These are phyloP conservation scores for Mycena epipterygia DNA, from an alignment of 768 basidiomycete species.

Conservation along the genomic window DNA sequence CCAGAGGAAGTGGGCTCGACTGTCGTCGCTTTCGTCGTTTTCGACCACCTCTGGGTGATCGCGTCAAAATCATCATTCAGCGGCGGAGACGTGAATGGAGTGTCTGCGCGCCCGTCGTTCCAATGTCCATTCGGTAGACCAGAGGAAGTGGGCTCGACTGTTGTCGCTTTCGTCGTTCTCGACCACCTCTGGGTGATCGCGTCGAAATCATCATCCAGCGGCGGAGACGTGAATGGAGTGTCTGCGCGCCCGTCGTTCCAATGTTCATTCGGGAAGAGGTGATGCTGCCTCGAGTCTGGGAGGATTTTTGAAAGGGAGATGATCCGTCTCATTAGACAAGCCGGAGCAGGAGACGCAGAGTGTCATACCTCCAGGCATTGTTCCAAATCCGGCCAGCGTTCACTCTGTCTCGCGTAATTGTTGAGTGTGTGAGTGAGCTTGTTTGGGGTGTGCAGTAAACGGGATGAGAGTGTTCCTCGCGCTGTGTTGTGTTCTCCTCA, in stretches of 20 bases:
- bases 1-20: constrained; percentile 10
- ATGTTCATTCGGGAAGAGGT: constrained; percentile 56
- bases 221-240: constrained; percentile 54
- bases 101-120: constrained; percentile 51
- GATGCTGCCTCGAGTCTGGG: constrained; percentile 53
- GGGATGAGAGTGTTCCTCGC: background rate
- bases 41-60: constrained; percentile 39
- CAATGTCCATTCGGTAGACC: constrained; percentile 53
- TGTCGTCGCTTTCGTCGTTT: constrained; percentile 23
- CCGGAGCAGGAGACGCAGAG: background rate
- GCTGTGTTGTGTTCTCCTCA: constrained; percentile 18
- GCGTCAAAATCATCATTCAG: constrained; percentile 59
- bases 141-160: constrained; percentile 17
- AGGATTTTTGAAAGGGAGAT: constrained; percentile 5
- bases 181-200: constrained; percentile 44
- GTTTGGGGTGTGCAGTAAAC: background rate
- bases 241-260: constrained; percentile 52
- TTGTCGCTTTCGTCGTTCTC: constrained; percentile 23
- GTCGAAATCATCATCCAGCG: constrained; percentile 58
- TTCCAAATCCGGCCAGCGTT: constrained; percentile 24
- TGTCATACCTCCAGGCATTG: constrained; percentile 26
- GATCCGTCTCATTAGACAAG: background rate
- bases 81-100: constrained; percentile 55
- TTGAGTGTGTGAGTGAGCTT: constrained; percentile 15
- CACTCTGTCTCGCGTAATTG: constrained; percentile 23